A percentile compares a stretch with the other conserved stretches of the same genome.
phyloP scores from a whole-genome alignment of 352 stramenopile species.

The Hyaloperonospora brassicae region DNA sequence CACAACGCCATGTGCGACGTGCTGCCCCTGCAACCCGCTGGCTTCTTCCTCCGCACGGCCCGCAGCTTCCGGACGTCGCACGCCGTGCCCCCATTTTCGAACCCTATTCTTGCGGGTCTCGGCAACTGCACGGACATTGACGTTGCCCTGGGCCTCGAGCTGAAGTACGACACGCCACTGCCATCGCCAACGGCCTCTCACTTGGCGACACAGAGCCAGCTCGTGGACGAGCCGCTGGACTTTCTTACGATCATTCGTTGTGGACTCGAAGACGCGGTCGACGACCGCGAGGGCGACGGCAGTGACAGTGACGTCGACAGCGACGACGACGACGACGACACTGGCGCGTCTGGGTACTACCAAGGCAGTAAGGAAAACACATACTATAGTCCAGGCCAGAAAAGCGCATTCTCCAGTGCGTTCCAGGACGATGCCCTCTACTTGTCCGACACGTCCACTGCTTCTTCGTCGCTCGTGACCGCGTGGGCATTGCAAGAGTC shows the following conservation, averaged over 20 bases:
- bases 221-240: constrained; percentile 18
- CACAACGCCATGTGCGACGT: constrained; percentile 16
- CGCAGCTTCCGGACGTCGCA: constrained; percentile 1
- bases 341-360: constrained; percentile 23
- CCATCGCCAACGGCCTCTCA: neutral
- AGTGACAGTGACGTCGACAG: constrained; percentile 5
- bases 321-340: constrained; percentile 23
- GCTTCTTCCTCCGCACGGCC: constrained; percentile 25
- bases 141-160: constrained; percentile 14
- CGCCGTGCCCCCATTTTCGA: constrained; percentile 3
- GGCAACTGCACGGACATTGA: constrained; percentile 26
- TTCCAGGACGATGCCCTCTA: constrained; percentile 19
- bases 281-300: constrained; percentile 13
- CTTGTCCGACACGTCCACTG: constrained; percentile 35
- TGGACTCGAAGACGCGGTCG: constrained; percentile 22
- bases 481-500: constrained; percentile 12
- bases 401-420: constrained; percentile 7
- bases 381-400: constrained; percentile 33
- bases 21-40: constrained; percentile 26
- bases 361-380: constrained; percentile 26
- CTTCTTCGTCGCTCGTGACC: constrained; percentile 21
- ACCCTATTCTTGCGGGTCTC: constrained; percentile 15
- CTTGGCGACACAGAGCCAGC: constrained; percentile 6
- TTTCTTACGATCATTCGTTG: constrained; percentile 31
- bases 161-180: constrained; percentile 2